These are phyloP conservation scores for Gymnopilus junonius DNA, from an alignment of 768 basidiomycete genomes.

Conservation along the genomic window DNA sequence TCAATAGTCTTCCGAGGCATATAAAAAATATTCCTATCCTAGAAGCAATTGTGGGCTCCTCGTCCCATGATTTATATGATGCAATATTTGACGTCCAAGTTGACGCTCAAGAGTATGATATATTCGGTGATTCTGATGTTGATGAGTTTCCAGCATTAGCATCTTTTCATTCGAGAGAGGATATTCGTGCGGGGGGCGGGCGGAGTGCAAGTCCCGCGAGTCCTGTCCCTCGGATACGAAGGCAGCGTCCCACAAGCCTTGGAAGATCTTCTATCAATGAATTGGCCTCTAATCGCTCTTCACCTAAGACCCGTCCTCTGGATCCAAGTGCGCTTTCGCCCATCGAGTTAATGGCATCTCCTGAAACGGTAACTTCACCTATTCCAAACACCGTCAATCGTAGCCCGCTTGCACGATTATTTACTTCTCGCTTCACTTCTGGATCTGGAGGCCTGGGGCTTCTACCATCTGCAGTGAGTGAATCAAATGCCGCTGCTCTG, in stretches of 20 bases:
- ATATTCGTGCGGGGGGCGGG: constrained; percentile 17
- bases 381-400: constrained; percentile 15
- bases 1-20: constrained; percentile 68
- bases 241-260: constrained; percentile 28
- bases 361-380: constrained; percentile 20
- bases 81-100: constrained; percentile 80
- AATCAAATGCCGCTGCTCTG: constrained; percentile 15
- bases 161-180: constrained; percentile 44
- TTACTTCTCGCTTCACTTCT: constrained; percentile 28
- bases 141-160: constrained; percentile 43
- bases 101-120: constrained; percentile 43
- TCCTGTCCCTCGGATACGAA: constrained; percentile 27
- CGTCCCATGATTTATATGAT: constrained; percentile 69
- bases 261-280: not conserved
- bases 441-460: not conserved
- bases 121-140: constrained; percentile 56
- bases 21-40: constrained; percentile 77
- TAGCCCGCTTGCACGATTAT: constrained; percentile 58
- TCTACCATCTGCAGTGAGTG: constrained; percentile 5
- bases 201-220: constrained; percentile 12
- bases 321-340: constrained; percentile 18
- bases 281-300: constrained; percentile 13
- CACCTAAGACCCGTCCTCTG: constrained; percentile 26
- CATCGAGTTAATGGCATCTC: constrained; percentile 18
- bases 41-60: constrained; percentile 76